Evolutionary conservation across 2,329 filamentous ascomycete genomes (phyloP).

Genomic region (Xylaria sp.): DNA sequence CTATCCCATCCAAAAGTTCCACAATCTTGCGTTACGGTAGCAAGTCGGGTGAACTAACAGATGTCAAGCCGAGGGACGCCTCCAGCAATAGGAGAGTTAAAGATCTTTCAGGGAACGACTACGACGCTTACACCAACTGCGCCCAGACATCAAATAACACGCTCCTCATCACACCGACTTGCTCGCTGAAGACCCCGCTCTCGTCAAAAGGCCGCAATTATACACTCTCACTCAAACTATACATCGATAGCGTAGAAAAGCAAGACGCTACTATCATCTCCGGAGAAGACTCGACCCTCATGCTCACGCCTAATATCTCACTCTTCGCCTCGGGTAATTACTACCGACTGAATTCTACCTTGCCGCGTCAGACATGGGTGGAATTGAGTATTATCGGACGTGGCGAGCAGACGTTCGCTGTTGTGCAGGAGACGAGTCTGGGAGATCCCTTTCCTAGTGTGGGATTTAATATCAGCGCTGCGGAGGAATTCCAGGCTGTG

Average conservation of each 20-base stretch:
- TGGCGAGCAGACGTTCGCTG: slow-evolving; percentile 51
- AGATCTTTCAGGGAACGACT: slow-evolving; percentile 55
- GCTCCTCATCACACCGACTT: slow-evolving; percentile 52
- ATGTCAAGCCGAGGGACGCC: not conserved
- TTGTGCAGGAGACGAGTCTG: slow-evolving; percentile 34
- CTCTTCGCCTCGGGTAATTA: slow-evolving; percentile 52
- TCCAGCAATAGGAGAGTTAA: slow-evolving; percentile 37
- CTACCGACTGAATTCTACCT: slow-evolving; percentile 51
- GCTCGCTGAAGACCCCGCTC: slow-evolving; percentile 59
- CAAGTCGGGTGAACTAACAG: slow-evolving; percentile 4
- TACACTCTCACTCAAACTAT: slow-evolving; percentile 60
- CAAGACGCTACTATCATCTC: slow-evolving; percentile 55
- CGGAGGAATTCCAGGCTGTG: slow-evolving; percentile 56
- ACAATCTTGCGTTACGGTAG: slow-evolving; percentile 52
- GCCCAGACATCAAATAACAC: slow-evolving; percentile 42
- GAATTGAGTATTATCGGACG: slow-evolving; percentile 48
- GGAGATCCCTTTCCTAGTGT: slow-evolving; percentile 28
- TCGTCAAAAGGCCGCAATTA: slow-evolving; percentile 67
- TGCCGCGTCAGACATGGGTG: slow-evolving; percentile 49
- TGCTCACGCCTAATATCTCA: slow-evolving; percentile 53
- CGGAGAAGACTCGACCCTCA: slow-evolving; percentile 57
- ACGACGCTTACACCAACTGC: slow-evolving; percentile 56
- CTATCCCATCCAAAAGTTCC: slow-evolving; percentile 51
- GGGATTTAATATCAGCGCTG: slow-evolving; percentile 41
- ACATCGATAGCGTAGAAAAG: slow-evolving; percentile 39